Base-by-base conservation (phyloP, 2,329 filamentous ascomycete genomes). In the Acephala macrosclerotiorum region DNA sequence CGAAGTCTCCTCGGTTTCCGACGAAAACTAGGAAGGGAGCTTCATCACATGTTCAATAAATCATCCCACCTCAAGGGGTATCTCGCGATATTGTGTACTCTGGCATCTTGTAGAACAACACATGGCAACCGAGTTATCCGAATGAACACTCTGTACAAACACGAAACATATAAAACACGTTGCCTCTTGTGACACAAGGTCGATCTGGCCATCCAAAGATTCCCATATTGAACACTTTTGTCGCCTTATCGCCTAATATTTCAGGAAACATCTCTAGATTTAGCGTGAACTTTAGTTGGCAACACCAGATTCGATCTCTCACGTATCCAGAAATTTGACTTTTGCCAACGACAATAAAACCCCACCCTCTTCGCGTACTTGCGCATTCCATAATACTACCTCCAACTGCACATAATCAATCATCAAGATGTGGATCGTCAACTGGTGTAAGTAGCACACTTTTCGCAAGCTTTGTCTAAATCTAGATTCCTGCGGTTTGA, bases 401-500 rank as follows among this genome's bases (percentile, higher is more conserved):
- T 55, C 35, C 16, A n/a, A 58, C 12, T 59, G 12, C 65, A 51
- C 35, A 60, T 59, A 63, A 14, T 35, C 18, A 22, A 53, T 5
- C 33, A 36, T 55, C 66, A 76, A 66, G 53, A 97, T 97, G 94
- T 97, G 93, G 93, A 91, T 97, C 80, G 82, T 97, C 79, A 94
- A 95, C 87, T 97, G 94, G 93, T 96, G 93, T 96, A 93, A 78
- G 89, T 84, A 72, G 49, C 51, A 16, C 11, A 35, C 33, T 49
- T 58, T 47, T 25, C 42, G 36, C 47, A 57, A 47, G 25, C 12
- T 18, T 61, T 29, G 36, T 26, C 14, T n/a, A 12, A 49, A 25
- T 49, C n/a, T 5, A 55, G 56, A 12, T 18, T 16, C 20, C 12
- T 18, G 40, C n/a, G n/a, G n/a, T 22, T 49, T 14, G 40, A 38